These are phyloP conservation scores for Fusarium udum DNA, from an alignment of 2,329 filamentous ascomycete species.

Conservation along the genomic window DNA sequence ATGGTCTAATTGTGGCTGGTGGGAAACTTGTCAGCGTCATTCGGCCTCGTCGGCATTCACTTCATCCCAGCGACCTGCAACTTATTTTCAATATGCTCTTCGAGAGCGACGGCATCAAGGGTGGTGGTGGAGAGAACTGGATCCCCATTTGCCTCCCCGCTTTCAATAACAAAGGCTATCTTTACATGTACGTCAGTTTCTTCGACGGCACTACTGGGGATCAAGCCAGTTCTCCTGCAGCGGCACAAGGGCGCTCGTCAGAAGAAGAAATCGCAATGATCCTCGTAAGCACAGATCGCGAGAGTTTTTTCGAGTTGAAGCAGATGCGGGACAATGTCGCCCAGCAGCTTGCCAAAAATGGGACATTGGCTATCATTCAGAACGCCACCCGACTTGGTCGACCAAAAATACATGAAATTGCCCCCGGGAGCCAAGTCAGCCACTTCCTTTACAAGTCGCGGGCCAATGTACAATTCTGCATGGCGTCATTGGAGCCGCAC, in stretches of 20 bases:
- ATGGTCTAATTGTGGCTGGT: constrained; percentile 92
- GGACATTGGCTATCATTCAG: constrained; percentile 78
- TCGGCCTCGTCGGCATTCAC: constrained; percentile 89
- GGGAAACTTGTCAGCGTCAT: constrained; percentile 95
- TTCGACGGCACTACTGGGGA: constrained; percentile 67
- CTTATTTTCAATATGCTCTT: constrained; percentile 99
- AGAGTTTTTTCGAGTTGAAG: constrained; percentile 91
- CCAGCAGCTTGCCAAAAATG: constrained; percentile 78
- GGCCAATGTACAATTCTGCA: constrained; percentile 93
- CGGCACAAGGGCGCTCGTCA: constrained; percentile 71
- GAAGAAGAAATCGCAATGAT: constrained; percentile 89
- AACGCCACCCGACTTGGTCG: constrained; percentile 76
- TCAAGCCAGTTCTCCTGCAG: constrained; percentile 57
- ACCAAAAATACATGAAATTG: constrained; percentile 76
- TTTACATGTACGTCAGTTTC: constrained; percentile 99
- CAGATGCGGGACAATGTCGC: constrained; percentile 72
- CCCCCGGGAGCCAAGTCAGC: constrained; percentile 80
- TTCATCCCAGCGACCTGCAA: constrained; percentile 94
- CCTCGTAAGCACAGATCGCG: constrained; percentile 90
- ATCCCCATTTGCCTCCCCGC: constrained; percentile 94
- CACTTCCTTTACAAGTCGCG: constrained; percentile 98
- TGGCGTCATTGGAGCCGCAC: constrained; percentile 80
- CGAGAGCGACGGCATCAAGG: constrained; percentile 89
- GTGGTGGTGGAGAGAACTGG: constrained; percentile 94
- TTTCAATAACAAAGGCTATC: constrained; percentile 95